Evolutionary conservation across 2,329 filamentous ascomycete genomes (phyloP).

Genomic region (Acarospora socialis): DNA sequence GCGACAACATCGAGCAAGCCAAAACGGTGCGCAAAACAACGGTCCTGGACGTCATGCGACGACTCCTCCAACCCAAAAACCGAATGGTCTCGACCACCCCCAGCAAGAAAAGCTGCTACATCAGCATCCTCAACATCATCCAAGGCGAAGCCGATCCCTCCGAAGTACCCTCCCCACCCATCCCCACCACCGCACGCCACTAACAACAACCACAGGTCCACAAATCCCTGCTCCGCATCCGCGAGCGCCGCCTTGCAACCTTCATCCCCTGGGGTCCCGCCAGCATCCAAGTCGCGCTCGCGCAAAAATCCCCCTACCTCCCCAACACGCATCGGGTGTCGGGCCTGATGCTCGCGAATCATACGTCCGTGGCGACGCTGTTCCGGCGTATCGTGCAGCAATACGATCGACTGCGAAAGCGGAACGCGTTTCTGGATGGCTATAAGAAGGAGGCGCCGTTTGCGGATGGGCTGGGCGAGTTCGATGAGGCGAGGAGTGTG

Average conservation of each 20-base stretch:
- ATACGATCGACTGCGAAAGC: conserved; percentile 88
- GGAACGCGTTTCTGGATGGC: conserved; percentile 88
- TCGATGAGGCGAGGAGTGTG: conserved; percentile 86
- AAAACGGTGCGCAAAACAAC: conserved; percentile 98
- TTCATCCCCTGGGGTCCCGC: conserved; percentile 98
- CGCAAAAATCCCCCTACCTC: conserved; percentile 91
- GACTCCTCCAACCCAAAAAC: conserved; percentile 92
- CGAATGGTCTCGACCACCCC: conserved; percentile 96
- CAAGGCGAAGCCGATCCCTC: conserved; percentile 97
- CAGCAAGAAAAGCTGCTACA: conserved; percentile 96
- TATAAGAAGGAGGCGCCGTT: conserved; percentile 96
- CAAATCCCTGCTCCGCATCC: conserved; percentile 91
- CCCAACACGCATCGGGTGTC: conserved; percentile 89
- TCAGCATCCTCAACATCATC: conserved; percentile 96
- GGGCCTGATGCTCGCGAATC: conserved; percentile 93
- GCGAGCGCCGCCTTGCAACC: conserved; percentile 81
- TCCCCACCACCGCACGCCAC: not conserved
- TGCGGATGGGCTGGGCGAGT: conserved; percentile 79
- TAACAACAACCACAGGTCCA: conserved; percentile 46
- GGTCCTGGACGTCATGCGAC: conserved; percentile 91
- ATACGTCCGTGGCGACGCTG: conserved; percentile 89
- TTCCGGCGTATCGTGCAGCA: conserved; percentile 89
- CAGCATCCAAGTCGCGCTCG: conserved; percentile 91
- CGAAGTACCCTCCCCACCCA: conserved; percentile 41
- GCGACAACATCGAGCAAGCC: conserved; percentile 88